Base-by-base conservation (phyloP, 2,329 filamentous ascomycete genomes). In the Colletotrichum liaoningense region DNA sequence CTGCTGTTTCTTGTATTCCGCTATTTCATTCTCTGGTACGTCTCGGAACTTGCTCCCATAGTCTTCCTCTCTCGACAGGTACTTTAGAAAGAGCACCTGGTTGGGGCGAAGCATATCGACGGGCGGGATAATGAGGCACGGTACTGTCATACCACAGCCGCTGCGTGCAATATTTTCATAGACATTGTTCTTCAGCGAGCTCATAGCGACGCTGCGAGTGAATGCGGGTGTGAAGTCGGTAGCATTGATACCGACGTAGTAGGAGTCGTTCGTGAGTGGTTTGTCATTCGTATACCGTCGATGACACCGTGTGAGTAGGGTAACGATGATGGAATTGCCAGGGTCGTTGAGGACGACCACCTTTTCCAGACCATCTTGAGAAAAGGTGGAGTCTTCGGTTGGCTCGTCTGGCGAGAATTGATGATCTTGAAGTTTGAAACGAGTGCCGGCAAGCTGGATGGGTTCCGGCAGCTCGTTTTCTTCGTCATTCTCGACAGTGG, bases 31-130 rank as follows among this genome's bases (percentile, higher is more conserved):
- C 16, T 46, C 42, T 46, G 42, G 19, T 7, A 46, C 42, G 19
- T 8, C 19, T 46, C 42, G 42, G 7, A 19, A 46, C 19, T 46
- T 46, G 6, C 19, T 16, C 42, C 16, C 42, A 8, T n/a, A 19
- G 19, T 3, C 19, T 19, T 46, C 5, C 7, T 16, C 19, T 5
- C 6, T 46, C 3, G 42, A 46, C 16, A 46, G 7, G 42, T 46
- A 14, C 30, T 68, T 62, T 1, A 62, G 30, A 19, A 55, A 62
- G 57, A 49, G 9, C 5, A 68, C 33, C 28, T 68, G 65, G 1
- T 33, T 4, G 1, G 65, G 56, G 6, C 57, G 57, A 14, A 68
- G 57, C 65, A 62, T 68, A 11, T 68, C 65, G 42, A 58, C 49
- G 7, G 65, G 65, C 3, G 56, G 56, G 16, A 67, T 11, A 8